Evolutionary conservation across 2,329 filamentous ascomycete species (phyloP), one percentile per base, ranked within the genome.

Genomic region (Aspergillus felis): DNA sequence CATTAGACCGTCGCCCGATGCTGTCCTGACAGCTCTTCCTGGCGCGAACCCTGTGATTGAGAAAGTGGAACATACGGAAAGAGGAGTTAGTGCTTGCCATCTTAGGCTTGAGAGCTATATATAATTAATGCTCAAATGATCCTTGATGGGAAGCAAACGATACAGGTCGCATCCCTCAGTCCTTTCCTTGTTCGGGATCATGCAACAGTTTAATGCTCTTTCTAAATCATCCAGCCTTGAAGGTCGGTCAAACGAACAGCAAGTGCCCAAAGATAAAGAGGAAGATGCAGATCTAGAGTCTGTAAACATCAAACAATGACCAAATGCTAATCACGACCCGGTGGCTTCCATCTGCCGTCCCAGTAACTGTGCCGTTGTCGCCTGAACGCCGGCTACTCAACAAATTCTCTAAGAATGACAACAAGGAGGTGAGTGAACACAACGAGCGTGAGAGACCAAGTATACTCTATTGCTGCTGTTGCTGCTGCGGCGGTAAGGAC

Each of bases 401-500:
- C 24, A 14, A 25, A 47, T 14, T 27, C 22, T 25, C 44, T 47
- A 17, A 47, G 17, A 28, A 14, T 24, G 41, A 42, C 22, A 52
- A 42, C 7, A 20, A 41, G n/a, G 29, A 32, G 12, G 20, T 38
- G 35, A 48, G 25, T 1, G 32, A 41, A 24, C 3, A 27, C 3
- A 14, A 12, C 6, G 12, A 24, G 12, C 22, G 20, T 24, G 44
- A 14, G 10, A 14, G 12, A 47, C 12, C 24, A 47, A 47, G 20
- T 47, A 24, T 47, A 17, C 12, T 27, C 44, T 47, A 47, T 47
- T 47, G 44, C 24, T 47, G 20, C 41, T 44, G 44, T 24, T 63
- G 58, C 38, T 61, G 60, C 20, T 62, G 64, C 42, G 60, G 62
- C 20, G 51, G 57, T 57, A 55, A 59, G 17, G 49, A 59, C 53